Percentiles rank a stretch among this genome's conserved stretches.
These are phyloP conservation scores for Phytophthora capsici DNA, from an alignment of 352 stramenopile genomes.

Conservation along the genomic window DNA sequence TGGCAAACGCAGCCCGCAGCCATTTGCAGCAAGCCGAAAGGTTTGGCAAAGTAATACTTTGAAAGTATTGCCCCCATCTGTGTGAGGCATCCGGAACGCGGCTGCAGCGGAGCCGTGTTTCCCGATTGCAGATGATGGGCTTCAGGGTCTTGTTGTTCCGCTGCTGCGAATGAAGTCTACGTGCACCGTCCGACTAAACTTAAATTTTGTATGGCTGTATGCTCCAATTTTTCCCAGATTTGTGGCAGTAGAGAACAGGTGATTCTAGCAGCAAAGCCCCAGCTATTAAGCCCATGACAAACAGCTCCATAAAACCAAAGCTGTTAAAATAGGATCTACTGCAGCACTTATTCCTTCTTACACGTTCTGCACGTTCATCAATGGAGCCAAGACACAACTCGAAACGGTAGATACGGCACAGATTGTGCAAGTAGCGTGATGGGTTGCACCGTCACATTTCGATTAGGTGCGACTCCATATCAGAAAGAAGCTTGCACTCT, in stretches of 20 bases:
- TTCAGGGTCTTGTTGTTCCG: conserved; percentile 13
- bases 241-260: too few species aligned
- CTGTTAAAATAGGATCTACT: neutral
- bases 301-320: too few species aligned
- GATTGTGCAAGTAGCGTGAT: conserved; percentile 12
- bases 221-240: too few species aligned
- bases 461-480: conserved; percentile 27
- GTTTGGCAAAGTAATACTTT: too few species aligned
- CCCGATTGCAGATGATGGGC: conserved; percentile 32
- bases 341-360: neutral
- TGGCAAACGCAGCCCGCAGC: conserved; percentile 16
- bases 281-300: too few species aligned
- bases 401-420: neutral
- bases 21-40: neutral
- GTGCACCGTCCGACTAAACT: neutral
- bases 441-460: conserved; percentile 31
- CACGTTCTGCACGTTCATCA: neutral
- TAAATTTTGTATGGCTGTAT: too few species aligned
- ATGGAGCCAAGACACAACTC: neutral
- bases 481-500: conserved; percentile 6
- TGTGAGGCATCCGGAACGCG: conserved; percentile 17
- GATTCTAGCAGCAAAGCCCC: too few species aligned
- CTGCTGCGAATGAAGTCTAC: conserved; percentile 12
- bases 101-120: conserved; percentile 28
- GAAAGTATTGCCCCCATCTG: conserved; percentile 30